Conservation (phyloP, 805 yeast species). For the Candida chauliodis region DNA sequence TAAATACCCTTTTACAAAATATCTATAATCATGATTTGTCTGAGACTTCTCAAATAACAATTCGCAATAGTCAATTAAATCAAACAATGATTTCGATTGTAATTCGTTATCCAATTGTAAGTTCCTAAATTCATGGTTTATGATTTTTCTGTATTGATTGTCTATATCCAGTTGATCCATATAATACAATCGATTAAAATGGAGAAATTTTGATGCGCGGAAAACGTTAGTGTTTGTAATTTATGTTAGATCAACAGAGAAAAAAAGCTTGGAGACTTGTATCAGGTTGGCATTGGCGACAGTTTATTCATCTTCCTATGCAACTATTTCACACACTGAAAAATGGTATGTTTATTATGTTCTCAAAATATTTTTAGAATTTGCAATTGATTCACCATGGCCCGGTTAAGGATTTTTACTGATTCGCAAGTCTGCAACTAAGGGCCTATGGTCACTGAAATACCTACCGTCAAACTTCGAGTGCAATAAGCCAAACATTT, state of each 20-base stretch:
- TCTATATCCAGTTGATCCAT: slow-evolving; percentile 12
- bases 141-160: slow-evolving; percentile 21
- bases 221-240: neutral
- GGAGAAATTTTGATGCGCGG: neutral
- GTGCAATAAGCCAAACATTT: slow-evolving; percentile 28
- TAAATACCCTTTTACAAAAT: slow-evolving; percentile 35
- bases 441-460: slow-evolving; percentile 36
- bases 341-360: too few relatives aligned
- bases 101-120: slow-evolving; percentile 33
- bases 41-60: slow-evolving; percentile 28
- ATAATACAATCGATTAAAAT: neutral
- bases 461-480: slow-evolving; percentile 29
- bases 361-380: too few relatives aligned
- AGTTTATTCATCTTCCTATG: too few relatives aligned
- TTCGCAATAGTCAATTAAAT: slow-evolving; percentile 39
- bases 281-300: too few relatives aligned
- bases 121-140: slow-evolving; percentile 33
- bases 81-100: slow-evolving; percentile 33
- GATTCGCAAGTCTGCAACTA: slow-evolving; percentile 31
- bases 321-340: too few relatives aligned
- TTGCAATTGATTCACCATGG: too few relatives aligned
- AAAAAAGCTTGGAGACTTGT: neutral
- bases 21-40: slow-evolving; percentile 14
- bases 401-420: too few relatives aligned
- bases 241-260: neutral